These are phyloP conservation scores for Cladobotryum protrusum DNA, from an alignment of 2,329 filamentous ascomycete genomes.

Conservation along the genomic window DNA sequence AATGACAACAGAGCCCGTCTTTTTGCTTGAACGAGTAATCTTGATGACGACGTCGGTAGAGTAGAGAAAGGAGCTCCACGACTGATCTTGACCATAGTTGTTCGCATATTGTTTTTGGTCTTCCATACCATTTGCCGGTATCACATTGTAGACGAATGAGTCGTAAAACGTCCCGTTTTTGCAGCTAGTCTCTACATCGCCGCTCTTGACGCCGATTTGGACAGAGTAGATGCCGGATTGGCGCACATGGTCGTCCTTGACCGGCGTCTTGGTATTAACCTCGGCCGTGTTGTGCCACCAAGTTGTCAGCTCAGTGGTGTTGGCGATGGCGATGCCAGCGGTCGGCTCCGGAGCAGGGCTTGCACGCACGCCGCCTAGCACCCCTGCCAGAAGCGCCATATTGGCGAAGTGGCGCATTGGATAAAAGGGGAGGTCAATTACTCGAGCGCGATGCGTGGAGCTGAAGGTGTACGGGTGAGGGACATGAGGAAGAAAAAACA, in stretches of 20 bases:
- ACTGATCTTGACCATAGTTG: slow-evolving; percentile 13
- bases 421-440: not conserved
- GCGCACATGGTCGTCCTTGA: slow-evolving; percentile 14
- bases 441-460: too few relatives aligned
- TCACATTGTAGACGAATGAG: slow-evolving; percentile 31
- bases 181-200: not conserved
- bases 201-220: slow-evolving; percentile 8
- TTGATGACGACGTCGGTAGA: slow-evolving; percentile 14
- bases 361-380: too few relatives aligned
- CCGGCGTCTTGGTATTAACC: slow-evolving; percentile 13
- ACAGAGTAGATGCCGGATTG: slow-evolving; percentile 15
- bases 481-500: not conserved
- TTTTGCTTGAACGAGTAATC: slow-evolving; percentile 14
- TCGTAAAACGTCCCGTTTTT: slow-evolving; percentile 13
- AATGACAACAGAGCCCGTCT: slow-evolving; percentile 18
- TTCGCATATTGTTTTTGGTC: slow-evolving; percentile 30
- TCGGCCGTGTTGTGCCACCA: slow-evolving; percentile 17
- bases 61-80: not conserved
- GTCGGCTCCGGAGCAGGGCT: too few relatives aligned
- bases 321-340: not conserved
- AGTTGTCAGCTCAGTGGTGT: slow-evolving; percentile 8
- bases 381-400: too few relatives aligned
- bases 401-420: not conserved
- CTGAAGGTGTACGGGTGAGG: not conserved
- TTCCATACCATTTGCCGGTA: slow-evolving; percentile 29